Evolutionary conservation across 2,329 filamentous ascomycete species (phyloP), one percentile per base, ranked within the genome.

Genomic region (Colletotrichum scovillei): DNA sequence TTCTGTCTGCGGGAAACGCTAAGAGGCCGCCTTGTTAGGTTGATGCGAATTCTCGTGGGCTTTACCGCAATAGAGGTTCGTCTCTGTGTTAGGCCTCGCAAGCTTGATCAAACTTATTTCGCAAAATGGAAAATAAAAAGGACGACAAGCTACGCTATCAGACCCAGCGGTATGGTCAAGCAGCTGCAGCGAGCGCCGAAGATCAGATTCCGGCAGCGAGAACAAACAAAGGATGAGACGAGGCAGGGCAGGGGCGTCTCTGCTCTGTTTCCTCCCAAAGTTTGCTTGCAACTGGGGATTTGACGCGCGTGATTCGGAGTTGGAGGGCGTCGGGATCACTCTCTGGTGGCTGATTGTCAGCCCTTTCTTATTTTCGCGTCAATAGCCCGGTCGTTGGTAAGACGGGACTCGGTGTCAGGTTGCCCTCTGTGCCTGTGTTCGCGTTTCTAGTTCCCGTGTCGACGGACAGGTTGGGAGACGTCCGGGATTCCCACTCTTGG

Each of bases 391-490:
- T 49, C 19, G 19, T 49, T 49, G 16, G 24, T 14, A 19, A 28
- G 24, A 49, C 24, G 42, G 42, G 11, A 28, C 38, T 28, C 24
- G 58, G 58, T 42, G 42, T 49, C 42, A 49, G 24, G 58, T 16
- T 22, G 32, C 32, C 30, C 30, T 42, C 24, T 42, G 38, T 42
- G 38, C 38, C 38, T 42, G 38, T 42, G 38, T 46, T 62, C 14
- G 1, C 28, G 24, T n/a, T 42, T 16, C 35, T 26, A 16, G 35
- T 19, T 35, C 56, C 16, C 14, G 30, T 9, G 16, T 49, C 24
- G 38, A 19, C 59, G 59, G 59, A 30, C 59, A 68, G 42, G 30
- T 49, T 60, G 56, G 63, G 55, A 60, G 22, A 55, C 12, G 68
- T 66, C 62, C 62, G 62, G 30, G 46, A 26, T 56, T 9, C 28